Base-by-base conservation (phyloP, 768 basidiomycete genomes). In the Tulasnella sp. region DNA sequence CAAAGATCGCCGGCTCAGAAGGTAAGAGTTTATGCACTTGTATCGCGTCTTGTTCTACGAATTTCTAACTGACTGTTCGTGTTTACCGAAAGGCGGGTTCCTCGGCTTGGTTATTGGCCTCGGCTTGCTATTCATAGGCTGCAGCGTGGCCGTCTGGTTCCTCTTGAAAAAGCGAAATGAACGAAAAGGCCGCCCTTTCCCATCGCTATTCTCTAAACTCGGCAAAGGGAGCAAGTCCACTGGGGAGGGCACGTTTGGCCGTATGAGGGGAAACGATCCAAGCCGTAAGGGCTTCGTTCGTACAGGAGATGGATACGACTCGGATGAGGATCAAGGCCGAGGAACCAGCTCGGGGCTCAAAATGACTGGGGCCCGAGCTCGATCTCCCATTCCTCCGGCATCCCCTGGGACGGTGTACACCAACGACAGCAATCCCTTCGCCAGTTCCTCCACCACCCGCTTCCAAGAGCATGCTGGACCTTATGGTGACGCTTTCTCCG, bases 1-100 rank as follows among this genome's bases (percentile, higher is more conserved):
- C 71, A 44, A 72, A 62, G 62, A 72, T 72, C 16, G 71, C 52
- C 26, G 71, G 71, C 26, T 72, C 71, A 40, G 71, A 72, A 66
- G 71, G 71, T 66, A 62, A 37, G 59, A 26, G 16, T 40, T 12
- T 14, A 22, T 1, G 6, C 8, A 17, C 4, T 29, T 14, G 7
- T n/a, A n/a, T 37, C 64, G 16, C 6, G 29, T 11, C 9, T 39
- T 26, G 40, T 34, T 41, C 12, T 8, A 22, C 40, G 22, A 41
- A 69, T 26, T 19, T 3, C 35, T 70, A 36, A 44, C 6, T 8
- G 16, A 22, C 5, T 44, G 39, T 11, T 47, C 39, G 29, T n/a
- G 12, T 35, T 36, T 35, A 47, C 34, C 7, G 6, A 11, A n/a
- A 70, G 69, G 69, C 16, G 69, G 69, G 22, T 70, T 70, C 69